A percentile compares a stretch with the other conserved stretches of the same genome.
Conservation (phyloP, 2,329 filamentous ascomycete species). For the Scedosporium apiospermum region DNA sequence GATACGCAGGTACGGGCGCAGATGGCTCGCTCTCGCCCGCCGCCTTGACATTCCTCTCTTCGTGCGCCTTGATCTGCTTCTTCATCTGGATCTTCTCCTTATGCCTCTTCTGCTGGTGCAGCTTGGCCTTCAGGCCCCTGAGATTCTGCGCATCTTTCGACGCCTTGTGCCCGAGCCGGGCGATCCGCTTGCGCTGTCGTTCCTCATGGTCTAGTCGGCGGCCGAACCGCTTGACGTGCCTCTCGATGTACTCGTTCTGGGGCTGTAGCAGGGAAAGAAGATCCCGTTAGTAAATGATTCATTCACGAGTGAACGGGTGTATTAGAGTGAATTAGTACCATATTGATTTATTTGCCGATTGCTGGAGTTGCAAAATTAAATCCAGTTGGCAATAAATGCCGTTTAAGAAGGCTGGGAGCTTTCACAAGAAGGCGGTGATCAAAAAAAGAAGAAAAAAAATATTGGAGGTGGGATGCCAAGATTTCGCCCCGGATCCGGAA, state of each 20-base stretch:
- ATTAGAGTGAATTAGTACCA: not conserved
- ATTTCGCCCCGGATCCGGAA: not conserved
- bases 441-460: not conserved
- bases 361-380: not conserved
- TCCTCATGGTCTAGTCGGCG: conserved; percentile 71
- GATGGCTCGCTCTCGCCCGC: conserved; percentile 68
- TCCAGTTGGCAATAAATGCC: not conserved
- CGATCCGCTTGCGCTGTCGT: conserved; percentile 73
- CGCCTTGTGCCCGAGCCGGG: conserved; percentile 80
- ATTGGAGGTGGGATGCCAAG: not conserved
- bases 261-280: conserved; percentile 38
- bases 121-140: conserved; percentile 82
- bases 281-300: not conserved
- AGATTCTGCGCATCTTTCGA: conserved; percentile 90
- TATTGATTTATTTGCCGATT: not conserved
- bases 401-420: not conserved
- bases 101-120: conserved; percentile 86
- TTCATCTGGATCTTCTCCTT: conserved; percentile 98
- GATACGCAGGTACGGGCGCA: conserved; percentile 81
- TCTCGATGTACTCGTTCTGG: conserved; percentile 70
- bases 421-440: not conserved
- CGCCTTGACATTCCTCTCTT: conserved; percentile 92
- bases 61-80: conserved; percentile 88
- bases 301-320: not conserved
- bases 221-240: conserved; percentile 51